These are phyloP conservation scores for Metschnikowia dekortorum DNA, from an alignment of 805 yeast species.

Conservation along the genomic window DNA sequence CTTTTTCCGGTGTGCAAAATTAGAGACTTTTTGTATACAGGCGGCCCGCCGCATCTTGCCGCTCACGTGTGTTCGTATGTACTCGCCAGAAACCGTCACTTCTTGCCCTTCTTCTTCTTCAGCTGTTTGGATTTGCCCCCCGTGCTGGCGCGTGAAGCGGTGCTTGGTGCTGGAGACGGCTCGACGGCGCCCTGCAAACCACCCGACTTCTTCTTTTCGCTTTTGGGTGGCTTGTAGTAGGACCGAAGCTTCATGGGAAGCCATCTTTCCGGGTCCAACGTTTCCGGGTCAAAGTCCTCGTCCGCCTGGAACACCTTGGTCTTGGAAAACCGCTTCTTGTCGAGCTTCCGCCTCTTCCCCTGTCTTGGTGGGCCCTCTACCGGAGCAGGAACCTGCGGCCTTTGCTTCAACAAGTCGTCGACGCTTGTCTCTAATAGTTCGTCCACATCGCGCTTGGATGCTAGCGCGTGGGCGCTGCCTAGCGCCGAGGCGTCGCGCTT, in stretches of 20 bases:
- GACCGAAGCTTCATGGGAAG: slow-evolving; percentile 82
- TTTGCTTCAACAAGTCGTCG: slow-evolving; percentile 17
- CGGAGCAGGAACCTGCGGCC: neutral
- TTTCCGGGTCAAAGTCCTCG: slow-evolving; percentile 10
- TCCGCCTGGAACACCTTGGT: slow-evolving; percentile 13
- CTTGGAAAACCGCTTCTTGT: slow-evolving; percentile 17
- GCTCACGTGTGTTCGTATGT: neutral
- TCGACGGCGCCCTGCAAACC: slow-evolving; percentile 20
- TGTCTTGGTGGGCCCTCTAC: slow-evolving; percentile 2
- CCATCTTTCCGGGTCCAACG: slow-evolving; percentile 74
- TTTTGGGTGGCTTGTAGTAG: slow-evolving; percentile 65
- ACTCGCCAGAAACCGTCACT: slow-evolving; percentile 5
- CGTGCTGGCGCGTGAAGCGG: slow-evolving; percentile 16
- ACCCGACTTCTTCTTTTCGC: slow-evolving; percentile 15
- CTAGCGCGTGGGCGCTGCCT: slow-evolving; percentile 17
- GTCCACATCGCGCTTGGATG: slow-evolving; percentile 21
- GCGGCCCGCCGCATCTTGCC: no score
- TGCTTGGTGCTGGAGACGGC: slow-evolving; percentile 20
- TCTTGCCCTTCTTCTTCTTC: slow-evolving; percentile 19
- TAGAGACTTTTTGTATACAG: no score
- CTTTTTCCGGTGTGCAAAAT: no score
- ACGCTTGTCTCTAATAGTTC: slow-evolving; percentile 30
- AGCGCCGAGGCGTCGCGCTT: slow-evolving; percentile 18
- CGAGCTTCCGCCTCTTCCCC: slow-evolving; percentile 21
- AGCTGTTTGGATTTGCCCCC: slow-evolving; percentile 19